Conservation (phyloP, 2,329 filamentous ascomycete genomes). For the Aspergillus latus region DNA sequence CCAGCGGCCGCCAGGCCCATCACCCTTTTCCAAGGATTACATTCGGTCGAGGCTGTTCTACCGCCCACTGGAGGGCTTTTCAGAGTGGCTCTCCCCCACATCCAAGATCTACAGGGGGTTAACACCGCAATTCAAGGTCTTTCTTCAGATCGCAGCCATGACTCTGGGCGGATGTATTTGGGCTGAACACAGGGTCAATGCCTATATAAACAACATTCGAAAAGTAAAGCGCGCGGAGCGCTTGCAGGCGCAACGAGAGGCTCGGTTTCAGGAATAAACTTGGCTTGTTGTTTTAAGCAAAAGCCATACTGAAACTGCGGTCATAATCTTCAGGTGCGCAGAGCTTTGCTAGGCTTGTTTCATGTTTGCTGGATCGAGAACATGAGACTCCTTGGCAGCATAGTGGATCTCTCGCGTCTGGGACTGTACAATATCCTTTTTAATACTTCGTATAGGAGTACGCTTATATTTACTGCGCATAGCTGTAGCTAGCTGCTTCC, state of each 20-base stretch:
- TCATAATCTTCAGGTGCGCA: not conserved
- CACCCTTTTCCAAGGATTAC: constrained; percentile 31
- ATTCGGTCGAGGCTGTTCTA: constrained; percentile 37
- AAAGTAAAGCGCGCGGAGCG: constrained; percentile 43
- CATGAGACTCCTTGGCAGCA: constrained; percentile 1
- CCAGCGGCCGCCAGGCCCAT: constrained; percentile 19
- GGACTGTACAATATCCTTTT: constrained; percentile 2
- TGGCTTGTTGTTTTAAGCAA: not conserved
- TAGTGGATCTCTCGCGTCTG: not conserved
- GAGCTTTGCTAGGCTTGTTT: constrained; percentile 5
- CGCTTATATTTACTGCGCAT: not conserved
- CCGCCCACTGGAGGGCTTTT: constrained; percentile 50
- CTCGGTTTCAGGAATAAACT: constrained; percentile 16
- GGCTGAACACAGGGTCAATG: constrained; percentile 48
- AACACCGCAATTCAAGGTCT: constrained; percentile 52
- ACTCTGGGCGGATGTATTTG: constrained; percentile 51
- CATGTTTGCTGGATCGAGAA: not conserved
- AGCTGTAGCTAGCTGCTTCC: not conserved
- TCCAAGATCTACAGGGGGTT: constrained; percentile 48
- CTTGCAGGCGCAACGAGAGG: constrained; percentile 31
- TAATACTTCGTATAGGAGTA: not conserved
- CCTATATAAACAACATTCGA: constrained; percentile 47
- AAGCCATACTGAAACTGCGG: not conserved
- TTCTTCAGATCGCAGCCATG: constrained; percentile 49
- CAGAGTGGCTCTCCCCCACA: constrained; percentile 45